Percentiles rank a stretch among this genome's conserved stretches.
phyloP scores from a whole-genome alignment of 2,329 filamentous ascomycete species.

The Phoma sp. region DNA sequence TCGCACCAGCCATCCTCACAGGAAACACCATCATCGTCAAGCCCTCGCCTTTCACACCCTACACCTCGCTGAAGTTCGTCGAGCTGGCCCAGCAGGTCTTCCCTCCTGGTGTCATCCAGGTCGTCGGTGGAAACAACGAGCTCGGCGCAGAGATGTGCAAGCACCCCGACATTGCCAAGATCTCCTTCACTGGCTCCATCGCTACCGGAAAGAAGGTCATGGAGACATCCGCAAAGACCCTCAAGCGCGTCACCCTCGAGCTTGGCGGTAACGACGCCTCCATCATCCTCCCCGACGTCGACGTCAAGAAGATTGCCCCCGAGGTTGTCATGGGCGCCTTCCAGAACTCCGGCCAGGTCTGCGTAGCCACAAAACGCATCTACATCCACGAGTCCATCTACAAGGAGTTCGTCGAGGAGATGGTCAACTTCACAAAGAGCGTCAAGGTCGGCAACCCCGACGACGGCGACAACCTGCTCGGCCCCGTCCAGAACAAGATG shows the following conservation, averaged over 20 bases:
- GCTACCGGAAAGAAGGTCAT: conserved; percentile 67
- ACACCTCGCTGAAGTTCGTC: conserved; percentile 64
- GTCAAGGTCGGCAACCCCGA: conserved; percentile 48
- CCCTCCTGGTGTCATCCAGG: conserved; percentile 68
- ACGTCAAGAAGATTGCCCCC: conserved; percentile 58
- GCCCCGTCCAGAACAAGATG: conserved; percentile 69
- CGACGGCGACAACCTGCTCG: conserved; percentile 57
- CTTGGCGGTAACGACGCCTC: conserved; percentile 67
- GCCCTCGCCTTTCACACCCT: conserved; percentile 64
- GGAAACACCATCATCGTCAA: conserved; percentile 64
- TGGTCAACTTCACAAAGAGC: conserved; percentile 55
- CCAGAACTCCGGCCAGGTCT: conserved; percentile 61
- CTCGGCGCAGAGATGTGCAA: conserved; percentile 64
- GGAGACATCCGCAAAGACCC: conserved; percentile 60
- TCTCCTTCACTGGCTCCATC: conserved; percentile 68
- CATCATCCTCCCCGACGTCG: conserved; percentile 65
- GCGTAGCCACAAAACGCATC: conserved; percentile 45
- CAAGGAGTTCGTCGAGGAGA: conserved; percentile 45
- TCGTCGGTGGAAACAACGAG: conserved; percentile 64
- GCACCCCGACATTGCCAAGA: conserved; percentile 67
- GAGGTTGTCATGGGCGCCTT: conserved; percentile 60
- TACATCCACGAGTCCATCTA: conserved; percentile 49
- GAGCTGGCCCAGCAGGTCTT: conserved; percentile 65
- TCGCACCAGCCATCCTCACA: conserved; percentile 63
- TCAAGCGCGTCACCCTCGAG: conserved; percentile 68